Evolutionary conservation across 2,329 filamentous ascomycete genomes (phyloP).

Genomic region (Botrytis aclada): DNA sequence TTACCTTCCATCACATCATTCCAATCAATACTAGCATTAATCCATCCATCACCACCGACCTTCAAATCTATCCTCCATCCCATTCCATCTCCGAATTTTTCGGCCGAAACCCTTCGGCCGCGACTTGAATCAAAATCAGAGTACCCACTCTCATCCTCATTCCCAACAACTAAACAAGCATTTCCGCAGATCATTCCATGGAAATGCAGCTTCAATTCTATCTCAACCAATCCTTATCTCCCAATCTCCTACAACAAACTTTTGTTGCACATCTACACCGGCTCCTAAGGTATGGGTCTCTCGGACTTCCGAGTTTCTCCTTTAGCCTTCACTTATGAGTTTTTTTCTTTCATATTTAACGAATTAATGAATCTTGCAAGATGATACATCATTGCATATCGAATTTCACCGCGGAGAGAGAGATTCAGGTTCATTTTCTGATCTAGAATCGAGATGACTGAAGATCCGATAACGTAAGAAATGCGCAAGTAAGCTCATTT

Average conservation of each 20-base stretch:
- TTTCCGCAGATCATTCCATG: too few relatives aligned
- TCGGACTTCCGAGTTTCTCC: not conserved
- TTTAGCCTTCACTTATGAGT: too few relatives aligned
- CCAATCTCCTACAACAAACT: not conserved
- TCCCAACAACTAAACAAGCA: not conserved
- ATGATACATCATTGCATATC: not conserved
- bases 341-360: too few relatives aligned
- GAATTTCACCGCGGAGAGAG: not conserved
- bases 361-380: too few relatives aligned
- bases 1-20: not conserved
- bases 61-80: rapidly evolving
- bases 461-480: not conserved
- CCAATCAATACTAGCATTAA: not conserved
- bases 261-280: not conserved
- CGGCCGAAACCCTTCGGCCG: not conserved
- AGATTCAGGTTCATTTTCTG: not conserved
- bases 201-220: not conserved
- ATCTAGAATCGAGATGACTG: not conserved
- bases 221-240: not conserved
- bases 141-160: not conserved
- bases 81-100: not conserved
- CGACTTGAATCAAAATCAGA: not conserved
- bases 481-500: not conserved
- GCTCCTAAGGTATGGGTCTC: not conserved
- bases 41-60: too few relatives aligned